A percentile compares a stretch with the other conserved stretches of the same genome.
phyloP scores from a whole-genome alignment of 257 asterid genomes.

The Solanum arcanum region DNA sequence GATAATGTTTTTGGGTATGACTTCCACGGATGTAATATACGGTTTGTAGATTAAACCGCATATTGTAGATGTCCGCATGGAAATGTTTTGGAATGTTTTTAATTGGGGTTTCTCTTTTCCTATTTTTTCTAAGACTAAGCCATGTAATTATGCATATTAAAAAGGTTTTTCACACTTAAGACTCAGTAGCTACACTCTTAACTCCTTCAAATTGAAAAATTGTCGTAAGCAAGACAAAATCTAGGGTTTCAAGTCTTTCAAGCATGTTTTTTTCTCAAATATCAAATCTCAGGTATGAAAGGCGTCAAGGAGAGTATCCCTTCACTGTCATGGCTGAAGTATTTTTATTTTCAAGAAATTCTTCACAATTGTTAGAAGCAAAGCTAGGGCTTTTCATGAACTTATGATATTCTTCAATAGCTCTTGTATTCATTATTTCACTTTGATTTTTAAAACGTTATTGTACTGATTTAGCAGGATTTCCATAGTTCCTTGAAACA shows the following conservation, averaged over 20 bases:
- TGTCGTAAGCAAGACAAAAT: background rate
- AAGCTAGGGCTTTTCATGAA: background rate
- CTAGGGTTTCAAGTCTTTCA: background rate
- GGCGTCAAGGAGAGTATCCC: background rate
- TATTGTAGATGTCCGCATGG: background rate
- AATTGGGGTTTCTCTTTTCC: background rate
- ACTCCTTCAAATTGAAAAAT: background rate
- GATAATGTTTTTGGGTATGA: background rate
- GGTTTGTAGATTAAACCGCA: background rate
- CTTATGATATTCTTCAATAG: background rate
- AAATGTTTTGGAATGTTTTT: background rate
- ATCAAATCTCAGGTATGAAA: background rate
- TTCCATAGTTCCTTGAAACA: background rate
- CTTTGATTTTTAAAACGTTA: background rate
- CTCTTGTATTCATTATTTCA: background rate
- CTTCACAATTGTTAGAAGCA: background rate
- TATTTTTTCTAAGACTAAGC: background rate
- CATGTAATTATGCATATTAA: background rate
- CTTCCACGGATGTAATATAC: no score
- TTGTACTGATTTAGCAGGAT: background rate
- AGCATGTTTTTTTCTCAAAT: background rate
- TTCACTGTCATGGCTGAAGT: background rate
- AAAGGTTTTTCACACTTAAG: background rate
- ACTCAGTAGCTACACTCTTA: background rate
- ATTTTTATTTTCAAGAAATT: background rate